These are phyloP conservation scores for Dictyostelium purpureum DNA, from an alignment of 78 protist species.

Conservation along the genomic window DNA sequence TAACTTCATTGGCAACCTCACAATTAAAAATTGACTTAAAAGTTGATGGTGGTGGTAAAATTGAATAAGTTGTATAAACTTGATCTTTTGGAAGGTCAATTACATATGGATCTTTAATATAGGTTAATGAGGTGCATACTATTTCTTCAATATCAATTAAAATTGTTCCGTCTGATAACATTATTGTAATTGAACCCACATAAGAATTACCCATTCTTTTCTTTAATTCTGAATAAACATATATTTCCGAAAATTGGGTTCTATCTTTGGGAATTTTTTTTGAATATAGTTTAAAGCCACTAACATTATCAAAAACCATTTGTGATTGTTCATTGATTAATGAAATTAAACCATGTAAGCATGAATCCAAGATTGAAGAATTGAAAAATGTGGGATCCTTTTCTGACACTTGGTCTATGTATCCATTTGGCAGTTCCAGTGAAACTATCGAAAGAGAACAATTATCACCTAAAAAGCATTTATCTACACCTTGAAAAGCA, in stretches of 20 bases:
- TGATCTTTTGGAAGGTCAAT: constrained; percentile 19
- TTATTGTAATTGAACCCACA: background rate
- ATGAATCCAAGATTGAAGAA: constrained; percentile 37
- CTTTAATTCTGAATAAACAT: background rate
- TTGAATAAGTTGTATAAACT: background rate
- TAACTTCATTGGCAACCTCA: background rate
- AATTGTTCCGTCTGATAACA: constrained; percentile 34
- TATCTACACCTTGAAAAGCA: background rate
- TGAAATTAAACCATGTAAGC: constrained; percentile 23
- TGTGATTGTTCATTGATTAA: constrained; percentile 18
- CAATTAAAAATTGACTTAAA: background rate
- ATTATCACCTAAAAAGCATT: background rate
- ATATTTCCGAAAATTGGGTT: background rate
- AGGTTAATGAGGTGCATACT: background rate
- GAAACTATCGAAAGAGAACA: constrained; percentile 7
- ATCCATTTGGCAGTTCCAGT: background rate
- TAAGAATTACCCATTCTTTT: background rate
- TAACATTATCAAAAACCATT: constrained; percentile 38
- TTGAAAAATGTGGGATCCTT: constrained; percentile 1
- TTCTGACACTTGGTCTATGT: background rate
- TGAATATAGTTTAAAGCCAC: constrained; percentile 9
- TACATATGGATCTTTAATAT: background rate
- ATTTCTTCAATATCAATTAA: background rate
- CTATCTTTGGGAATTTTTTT: background rate
- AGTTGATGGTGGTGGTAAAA: background rate